Evolutionary conservation across 805 yeast genomes (phyloP).

Genomic region (Kazachstania viticola): DNA sequence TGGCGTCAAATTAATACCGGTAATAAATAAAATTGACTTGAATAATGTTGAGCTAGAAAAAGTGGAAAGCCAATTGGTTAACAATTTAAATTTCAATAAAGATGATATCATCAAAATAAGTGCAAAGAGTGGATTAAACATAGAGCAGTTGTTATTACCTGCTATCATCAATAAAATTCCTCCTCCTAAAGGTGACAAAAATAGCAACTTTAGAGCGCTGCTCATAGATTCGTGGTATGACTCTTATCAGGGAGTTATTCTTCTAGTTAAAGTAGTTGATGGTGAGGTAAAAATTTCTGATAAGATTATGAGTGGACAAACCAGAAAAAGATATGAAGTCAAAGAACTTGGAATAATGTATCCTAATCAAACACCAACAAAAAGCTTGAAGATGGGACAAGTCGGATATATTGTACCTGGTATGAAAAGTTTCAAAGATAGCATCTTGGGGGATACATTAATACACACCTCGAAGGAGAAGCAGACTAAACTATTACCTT

Average conservation of each 20-base stretch:
- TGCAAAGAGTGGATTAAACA: conserved; percentile 84
- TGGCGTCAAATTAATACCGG: conserved; percentile 73
- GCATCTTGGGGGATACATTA: conserved; percentile 85
- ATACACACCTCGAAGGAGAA: conserved; percentile 41
- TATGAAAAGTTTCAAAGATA: conserved; percentile 78
- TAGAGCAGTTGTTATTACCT: conserved; percentile 60
- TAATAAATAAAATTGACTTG: conserved; percentile 83
- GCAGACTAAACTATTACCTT: conserved; percentile 73
- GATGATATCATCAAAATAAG: conserved; percentile 74
- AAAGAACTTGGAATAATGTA: conserved; percentile 94
- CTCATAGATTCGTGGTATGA: conserved; percentile 98
- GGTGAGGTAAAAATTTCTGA: conserved; percentile 68
- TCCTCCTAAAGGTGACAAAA: conserved; percentile 49
- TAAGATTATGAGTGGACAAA: conserved; percentile 66
- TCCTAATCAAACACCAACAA: conserved; percentile 68
- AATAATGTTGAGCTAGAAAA: conserved; percentile 68
- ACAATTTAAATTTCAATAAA: conserved; percentile 54
- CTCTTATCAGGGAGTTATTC: conserved; percentile 79
- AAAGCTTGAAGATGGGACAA: conserved; percentile 70
- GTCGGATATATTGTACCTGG: conserved; percentile 94
- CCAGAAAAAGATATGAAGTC: conserved; percentile 67
- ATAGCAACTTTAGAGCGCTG: conserved; percentile 45
- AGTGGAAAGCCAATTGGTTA: conserved; percentile 76
- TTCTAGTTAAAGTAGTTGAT: conserved; percentile 75
- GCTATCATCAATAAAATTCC: conserved; percentile 74